These are phyloP conservation scores for Stellera chamaejasme DNA, from an alignment of 345 rosid genomes.

Conservation along the genomic window DNA sequence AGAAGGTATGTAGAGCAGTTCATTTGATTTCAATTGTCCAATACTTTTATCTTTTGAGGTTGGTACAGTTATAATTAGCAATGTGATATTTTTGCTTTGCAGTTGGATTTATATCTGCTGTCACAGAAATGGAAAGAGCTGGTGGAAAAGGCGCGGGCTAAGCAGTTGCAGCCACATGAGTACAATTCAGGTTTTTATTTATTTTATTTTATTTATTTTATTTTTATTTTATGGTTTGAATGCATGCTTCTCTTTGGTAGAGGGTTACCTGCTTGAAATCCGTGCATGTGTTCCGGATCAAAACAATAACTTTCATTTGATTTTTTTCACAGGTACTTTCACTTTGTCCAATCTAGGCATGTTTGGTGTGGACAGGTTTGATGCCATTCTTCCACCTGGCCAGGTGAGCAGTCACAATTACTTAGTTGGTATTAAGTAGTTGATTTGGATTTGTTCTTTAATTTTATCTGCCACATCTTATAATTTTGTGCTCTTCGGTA, in stretches of 20 bases:
- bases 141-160: slow-evolving; percentile 78
- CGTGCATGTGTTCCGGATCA: neutral
- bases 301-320: slow-evolving; percentile 5
- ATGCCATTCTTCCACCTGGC: slow-evolving; percentile 98
- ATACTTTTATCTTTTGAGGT: neutral
- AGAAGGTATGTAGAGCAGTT: slow-evolving; percentile 45
- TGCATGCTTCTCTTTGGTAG: neutral
- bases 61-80: slow-evolving; percentile 5
- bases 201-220: slow-evolving; percentile 5
- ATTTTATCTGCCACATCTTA: too few species aligned
- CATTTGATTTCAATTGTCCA: neutral
- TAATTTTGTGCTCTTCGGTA: slow-evolving; percentile 8
- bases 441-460: neutral
- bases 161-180: slow-evolving; percentile 91
- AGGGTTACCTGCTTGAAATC: neutral
- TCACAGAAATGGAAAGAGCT: slow-evolving; percentile 97
- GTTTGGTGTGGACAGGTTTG: slow-evolving; percentile 96
- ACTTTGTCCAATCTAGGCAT: slow-evolving; percentile 90
- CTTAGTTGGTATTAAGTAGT: neutral
- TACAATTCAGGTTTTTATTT: slow-evolving; percentile 76
- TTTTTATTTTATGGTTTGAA: slow-evolving; percentile 1
- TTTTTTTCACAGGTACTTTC: slow-evolving; percentile 62
- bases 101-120: slow-evolving; percentile 85
- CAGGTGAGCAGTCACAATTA: slow-evolving; percentile 37
- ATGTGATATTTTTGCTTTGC: slow-evolving; percentile 16